Percentiles rank a stretch among this genome's conserved stretches.
Evolutionary conservation across 495 filamentous ascomycete genomes (phyloP).

Genomic region (Tetracladium setigerum): DNA sequence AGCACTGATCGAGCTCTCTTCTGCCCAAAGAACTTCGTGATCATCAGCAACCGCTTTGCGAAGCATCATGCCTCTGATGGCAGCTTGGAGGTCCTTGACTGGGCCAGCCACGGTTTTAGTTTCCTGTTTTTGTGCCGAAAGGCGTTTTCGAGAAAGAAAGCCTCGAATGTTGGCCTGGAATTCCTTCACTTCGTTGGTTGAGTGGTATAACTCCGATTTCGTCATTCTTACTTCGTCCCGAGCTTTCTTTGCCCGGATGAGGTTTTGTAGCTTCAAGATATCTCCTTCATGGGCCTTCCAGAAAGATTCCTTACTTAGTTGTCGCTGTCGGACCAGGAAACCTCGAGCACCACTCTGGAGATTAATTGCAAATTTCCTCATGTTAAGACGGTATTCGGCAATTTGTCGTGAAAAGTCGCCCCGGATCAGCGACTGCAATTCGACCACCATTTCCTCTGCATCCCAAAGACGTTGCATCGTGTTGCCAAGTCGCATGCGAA

Average conservation of each 20-base stretch:
- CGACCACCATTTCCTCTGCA: slow-evolving; percentile 64
- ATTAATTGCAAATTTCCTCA: slow-evolving; percentile 64
- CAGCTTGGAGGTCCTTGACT: slow-evolving; percentile 58
- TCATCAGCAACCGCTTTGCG: slow-evolving; percentile 25
- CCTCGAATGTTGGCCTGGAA: slow-evolving; percentile 71
- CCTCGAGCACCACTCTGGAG: slow-evolving; percentile 77
- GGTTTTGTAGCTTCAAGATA: slow-evolving; percentile 74
- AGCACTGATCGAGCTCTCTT: slow-evolving; percentile 24
- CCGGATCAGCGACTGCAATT: slow-evolving; percentile 77
- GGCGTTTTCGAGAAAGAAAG: slow-evolving; percentile 41
- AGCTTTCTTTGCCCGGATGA: slow-evolving; percentile 70
- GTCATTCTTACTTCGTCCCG: slow-evolving; percentile 59
- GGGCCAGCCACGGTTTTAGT: slow-evolving; percentile 38
- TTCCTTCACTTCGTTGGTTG: slow-evolving; percentile 42
- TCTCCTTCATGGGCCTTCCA: slow-evolving; percentile 66
- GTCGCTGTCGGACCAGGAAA: slow-evolving; percentile 62
- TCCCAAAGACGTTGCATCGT: slow-evolving; percentile 92
- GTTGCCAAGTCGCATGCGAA: slow-evolving; percentile 69
- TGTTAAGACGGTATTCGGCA: slow-evolving; percentile 67
- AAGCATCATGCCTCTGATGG: slow-evolving; percentile 49
- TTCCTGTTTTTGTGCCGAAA: slow-evolving; percentile 45
- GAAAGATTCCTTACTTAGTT: slow-evolving; percentile 50
- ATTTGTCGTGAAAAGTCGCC: slow-evolving; percentile 66
- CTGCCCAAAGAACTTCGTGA: slow-evolving; percentile 26
- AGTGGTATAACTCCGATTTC: slow-evolving; percentile 46